Evolutionary conservation across 202 grass and related monocot species (phyloP), one percentile per base, ranked within the genome.

Genomic region (Carex arenaria): DNA sequence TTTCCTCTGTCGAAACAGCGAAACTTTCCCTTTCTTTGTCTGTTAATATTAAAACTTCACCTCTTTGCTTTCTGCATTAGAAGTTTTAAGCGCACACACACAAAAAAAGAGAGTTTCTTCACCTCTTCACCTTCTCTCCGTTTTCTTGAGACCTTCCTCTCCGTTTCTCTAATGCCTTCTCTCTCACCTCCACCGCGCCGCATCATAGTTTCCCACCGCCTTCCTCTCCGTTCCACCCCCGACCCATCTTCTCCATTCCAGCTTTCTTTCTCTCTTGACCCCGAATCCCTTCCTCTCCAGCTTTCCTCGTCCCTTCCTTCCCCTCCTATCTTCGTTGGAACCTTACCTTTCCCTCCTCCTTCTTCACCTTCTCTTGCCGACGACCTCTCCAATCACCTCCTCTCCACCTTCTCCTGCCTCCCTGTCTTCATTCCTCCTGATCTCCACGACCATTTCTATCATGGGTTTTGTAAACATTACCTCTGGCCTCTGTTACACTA

Each of bases 401-500:
- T 80, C 42, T 66, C 34, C 9, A 43, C 72, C 5, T 93, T 90
- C 91, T 67, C 73, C 10, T 93, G 91, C 52, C 18, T 85, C 13
- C 86, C 82, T 28, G 88, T 90, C 71, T 77, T 90, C 64, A 60
- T 93, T 5, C 64, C 84, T 7, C 11, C 81, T 12, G 66, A 80
- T 3, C 70, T 93, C 60, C 86, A 89, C 60, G 8, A 65, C 47
- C 71, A 81, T 49, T 93, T 90, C 88, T 93, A 93, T 40, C 86
- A 90, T 62, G 52, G 78, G 4, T 93, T 93, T 69, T 93, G 88
- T 78, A 90, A 93, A 79, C 86, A 93, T 67, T 88, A 90, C 38
- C 78, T 93, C 56, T 93, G 91, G 88, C 91, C 91, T 8, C 67
- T 88, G 36, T 63, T 93, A 53, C 91, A 93, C 61, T 86, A 90